Evolutionary conservation across 2,329 filamentous ascomycete genomes (phyloP).

Genomic region (Parastagonospora nodorum): DNA sequence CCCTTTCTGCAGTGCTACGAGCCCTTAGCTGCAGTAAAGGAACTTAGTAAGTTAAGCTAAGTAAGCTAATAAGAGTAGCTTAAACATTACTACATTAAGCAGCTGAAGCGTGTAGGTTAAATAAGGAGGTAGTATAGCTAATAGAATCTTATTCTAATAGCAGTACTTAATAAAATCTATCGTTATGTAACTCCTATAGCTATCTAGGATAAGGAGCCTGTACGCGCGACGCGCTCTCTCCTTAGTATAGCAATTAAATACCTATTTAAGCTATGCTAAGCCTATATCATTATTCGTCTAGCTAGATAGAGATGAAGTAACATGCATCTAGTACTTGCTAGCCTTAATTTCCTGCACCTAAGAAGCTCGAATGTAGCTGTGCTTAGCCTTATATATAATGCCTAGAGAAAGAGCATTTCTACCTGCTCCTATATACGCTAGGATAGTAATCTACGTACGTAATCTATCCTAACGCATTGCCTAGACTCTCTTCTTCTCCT

Average conservation of each 20-base stretch:
- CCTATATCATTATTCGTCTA: neutral
- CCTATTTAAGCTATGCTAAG: neutral
- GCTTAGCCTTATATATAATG: too few species aligned
- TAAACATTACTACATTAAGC: constrained; percentile 3
- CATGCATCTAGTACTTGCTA: too few species aligned
- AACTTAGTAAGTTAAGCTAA: neutral
- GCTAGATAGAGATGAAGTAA: neutral
- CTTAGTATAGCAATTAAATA: neutral
- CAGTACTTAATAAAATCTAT: constrained; percentile 11
- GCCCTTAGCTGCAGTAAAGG: neutral
- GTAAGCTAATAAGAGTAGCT: neutral
- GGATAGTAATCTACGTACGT: too few species aligned
- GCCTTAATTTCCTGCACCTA: too few species aligned
- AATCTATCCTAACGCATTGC: too few species aligned
- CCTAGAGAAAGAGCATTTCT: too few species aligned
- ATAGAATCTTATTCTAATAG: too few species aligned
- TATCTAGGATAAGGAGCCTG: constrained; percentile 7
- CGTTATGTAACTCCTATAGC: constrained; percentile 3
- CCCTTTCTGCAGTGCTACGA: neutral
- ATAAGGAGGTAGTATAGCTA: constrained; percentile 7
- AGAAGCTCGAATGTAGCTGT: too few species aligned
- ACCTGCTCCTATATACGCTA: too few species aligned
- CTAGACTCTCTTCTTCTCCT: too few species aligned
- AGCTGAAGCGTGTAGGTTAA: constrained; percentile 8
- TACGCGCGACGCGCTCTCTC: neutral